Base-by-base conservation (phyloP, 1,284 basidiomycete species). In the Cryptococcus hybrid region DNA sequence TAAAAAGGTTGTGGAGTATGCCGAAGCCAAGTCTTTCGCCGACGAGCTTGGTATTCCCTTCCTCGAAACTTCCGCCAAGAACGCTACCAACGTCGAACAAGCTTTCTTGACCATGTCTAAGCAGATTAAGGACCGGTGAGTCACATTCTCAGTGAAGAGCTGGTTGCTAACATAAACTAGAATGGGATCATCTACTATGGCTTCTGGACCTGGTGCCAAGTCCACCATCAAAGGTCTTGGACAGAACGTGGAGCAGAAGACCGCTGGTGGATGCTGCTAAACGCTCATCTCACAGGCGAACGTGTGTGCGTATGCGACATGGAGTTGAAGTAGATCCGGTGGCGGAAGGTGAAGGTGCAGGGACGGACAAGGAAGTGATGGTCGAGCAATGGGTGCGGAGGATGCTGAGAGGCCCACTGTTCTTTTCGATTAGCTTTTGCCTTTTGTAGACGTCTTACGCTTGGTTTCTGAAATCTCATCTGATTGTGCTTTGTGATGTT, bases 51-150 rank as follows among this genome's bases (percentile, higher is more conserved):
- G 84, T 68, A 93, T 99, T 65, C 89, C 91, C 37, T 99, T 98
- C 89, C 84, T 99, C 73, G 96, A 99, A 83, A 99, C 96, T 13
- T 98, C 93, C 12, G 96, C 96, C 54, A 99, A 99, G 89, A 92
- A 92, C 72, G 92, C 95, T 53, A 92, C 92, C 62, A 97, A 98
- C 73, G 96, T 99, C 63, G 96, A 99, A 79, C 93, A 99, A 78
- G 96, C 96, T 15, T 99, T 99, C 86, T 87, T 99, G 85, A 95
- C 92, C 59, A 92, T 99, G 88, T 95, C 95, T 15, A 96, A 96
- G 82, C 92, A 97, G 82, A 97, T 96, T 80, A 96, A 96, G 81
- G 93, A 96, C 80, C 87, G 79, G 79, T 81, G 50, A 63, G 79
- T 70, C 8, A 5, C 2, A 44, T 13, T 11, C 39, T 18, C 12